Percentiles rank a stretch among this genome's conserved stretches.
phyloP scores from a whole-genome alignment of 2,329 filamentous ascomycete species.

The Hymenotorrendiella dingleyae region DNA sequence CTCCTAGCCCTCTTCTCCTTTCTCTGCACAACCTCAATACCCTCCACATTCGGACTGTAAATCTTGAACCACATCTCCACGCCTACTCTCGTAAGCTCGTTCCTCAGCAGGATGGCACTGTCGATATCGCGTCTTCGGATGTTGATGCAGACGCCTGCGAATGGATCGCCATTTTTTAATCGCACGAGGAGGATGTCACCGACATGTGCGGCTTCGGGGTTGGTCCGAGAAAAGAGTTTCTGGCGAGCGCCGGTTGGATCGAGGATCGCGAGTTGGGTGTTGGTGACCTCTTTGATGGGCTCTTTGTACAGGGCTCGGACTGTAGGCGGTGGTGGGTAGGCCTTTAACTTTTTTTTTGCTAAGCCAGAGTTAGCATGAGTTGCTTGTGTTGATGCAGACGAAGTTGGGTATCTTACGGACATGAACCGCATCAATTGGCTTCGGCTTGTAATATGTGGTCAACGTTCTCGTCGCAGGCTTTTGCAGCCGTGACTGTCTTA shows the following conservation, averaged over 20 bases:
- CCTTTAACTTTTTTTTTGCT: conserved; percentile 42
- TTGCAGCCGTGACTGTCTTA: conserved; percentile 53
- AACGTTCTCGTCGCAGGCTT: conserved; percentile 41
- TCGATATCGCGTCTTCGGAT: conserved; percentile 86
- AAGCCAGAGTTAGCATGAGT: conserved; percentile 7
- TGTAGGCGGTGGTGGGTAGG: conserved; percentile 48
- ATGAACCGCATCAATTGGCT: conserved; percentile 27
- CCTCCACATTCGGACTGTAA: conserved; percentile 81
- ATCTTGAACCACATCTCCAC: conserved; percentile 99
- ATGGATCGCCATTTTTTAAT: conserved; percentile 78
- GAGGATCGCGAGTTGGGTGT: conserved; percentile 64
- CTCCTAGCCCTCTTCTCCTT: conserved; percentile 77
- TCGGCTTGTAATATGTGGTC: conserved; percentile 41
- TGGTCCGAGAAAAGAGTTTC: conserved; percentile 71
- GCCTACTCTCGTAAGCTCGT: conserved; percentile 77
- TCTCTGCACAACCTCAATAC: conserved; percentile 90
- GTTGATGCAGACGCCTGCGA: conserved; percentile 80
- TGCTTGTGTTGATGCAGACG: neutral
- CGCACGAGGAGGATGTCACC: conserved; percentile 92
- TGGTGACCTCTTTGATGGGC: conserved; percentile 61
- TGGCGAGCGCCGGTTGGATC: conserved; percentile 82
- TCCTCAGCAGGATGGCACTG: conserved; percentile 79
- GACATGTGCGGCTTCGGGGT: conserved; percentile 71
- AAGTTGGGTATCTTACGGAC: conserved; percentile 6
- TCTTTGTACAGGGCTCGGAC: conserved; percentile 53